Conservation (phyloP, 805 yeast genomes). For the Teunomyces kruisii region DNA sequence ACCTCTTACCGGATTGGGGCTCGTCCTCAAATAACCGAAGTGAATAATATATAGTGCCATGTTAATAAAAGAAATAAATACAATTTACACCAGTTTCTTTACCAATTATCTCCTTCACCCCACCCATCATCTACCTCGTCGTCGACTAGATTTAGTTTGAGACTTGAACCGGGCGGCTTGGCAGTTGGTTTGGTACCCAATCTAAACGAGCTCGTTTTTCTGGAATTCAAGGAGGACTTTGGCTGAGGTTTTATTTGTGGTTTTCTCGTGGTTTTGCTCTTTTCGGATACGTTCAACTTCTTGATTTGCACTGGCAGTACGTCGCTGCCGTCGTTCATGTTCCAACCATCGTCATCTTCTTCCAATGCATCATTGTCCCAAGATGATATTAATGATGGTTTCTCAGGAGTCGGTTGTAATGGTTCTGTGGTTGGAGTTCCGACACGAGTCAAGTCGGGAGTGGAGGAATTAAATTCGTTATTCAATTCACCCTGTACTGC, state of each 20-base stretch:
- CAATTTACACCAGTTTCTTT: background rate
- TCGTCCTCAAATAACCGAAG: background rate
- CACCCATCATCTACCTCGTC: conserved; percentile 32
- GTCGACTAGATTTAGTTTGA: conserved; percentile 21
- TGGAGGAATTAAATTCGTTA: conserved; percentile 35
- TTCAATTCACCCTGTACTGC: conserved; percentile 33
- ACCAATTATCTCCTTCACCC: conserved; percentile 21
- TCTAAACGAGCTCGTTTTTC: conserved; percentile 19
- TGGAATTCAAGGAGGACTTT: conserved; percentile 4
- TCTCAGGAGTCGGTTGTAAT: conserved; percentile 1
- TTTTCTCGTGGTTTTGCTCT: conserved; percentile 1
- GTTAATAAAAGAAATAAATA: background rate
- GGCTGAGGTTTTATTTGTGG: conserved; percentile 2
- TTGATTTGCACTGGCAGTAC: conserved; percentile 6
- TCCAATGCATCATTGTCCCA: conserved; percentile 18
- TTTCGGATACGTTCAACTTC: conserved; percentile 1
- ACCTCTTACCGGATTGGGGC: too few species aligned
- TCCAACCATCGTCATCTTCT: conserved; percentile 24
- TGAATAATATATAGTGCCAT: too few species aligned
- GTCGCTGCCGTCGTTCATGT: conserved; percentile 13
- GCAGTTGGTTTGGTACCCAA: conserved; percentile 16
- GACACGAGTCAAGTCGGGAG: conserved; percentile 34
- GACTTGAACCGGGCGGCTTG: conserved; percentile 20
- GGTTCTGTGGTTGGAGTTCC: conserved; percentile 24
- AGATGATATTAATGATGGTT: background rate